These are phyloP conservation scores for Micromonas commoda DNA, from an alignment of 139 green algal species.

Conservation along the genomic window DNA sequence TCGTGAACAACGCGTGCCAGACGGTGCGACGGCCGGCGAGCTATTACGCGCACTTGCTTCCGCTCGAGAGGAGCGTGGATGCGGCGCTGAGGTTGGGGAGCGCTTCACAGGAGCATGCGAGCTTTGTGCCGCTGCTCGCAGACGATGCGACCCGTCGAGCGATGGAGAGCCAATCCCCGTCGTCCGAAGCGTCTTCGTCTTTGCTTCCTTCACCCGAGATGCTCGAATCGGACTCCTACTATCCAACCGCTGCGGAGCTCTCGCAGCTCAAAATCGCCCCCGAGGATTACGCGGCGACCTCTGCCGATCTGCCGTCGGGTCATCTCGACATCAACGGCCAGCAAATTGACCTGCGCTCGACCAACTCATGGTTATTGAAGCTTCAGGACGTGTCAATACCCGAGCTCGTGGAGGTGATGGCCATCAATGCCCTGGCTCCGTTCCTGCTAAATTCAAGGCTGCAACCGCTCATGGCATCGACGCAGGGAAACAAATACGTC, in stretches of 20 bases:
- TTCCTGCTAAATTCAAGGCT: conserved; percentile 20
- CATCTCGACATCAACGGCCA: conserved; percentile 21
- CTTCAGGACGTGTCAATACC: conserved; percentile 1
- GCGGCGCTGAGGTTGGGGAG: background rate
- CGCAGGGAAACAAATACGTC: background rate
- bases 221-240: no score
- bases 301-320: conserved; percentile 1
- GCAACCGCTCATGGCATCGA: conserved; percentile 10
- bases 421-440: conserved; percentile 9
- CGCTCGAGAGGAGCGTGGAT: background rate
- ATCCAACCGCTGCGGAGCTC: no score
- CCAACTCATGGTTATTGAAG: conserved; percentile 3
- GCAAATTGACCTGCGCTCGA: conserved; percentile 16
- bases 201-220: background rate
- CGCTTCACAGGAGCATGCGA: background rate
- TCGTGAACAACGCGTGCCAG: conserved; percentile 29
- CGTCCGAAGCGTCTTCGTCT: background rate
- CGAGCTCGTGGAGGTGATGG: conserved; percentile 22
- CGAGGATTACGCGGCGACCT: background rate
- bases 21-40: conserved; percentile 15
- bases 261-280: conserved; percentile 11
- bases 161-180: background rate
- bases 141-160: background rate
- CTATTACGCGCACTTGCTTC: conserved; percentile 14
- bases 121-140: no score